phyloP scores from a whole-genome alignment of 208 protist genomes.

The Trichomonas tenax region DNA sequence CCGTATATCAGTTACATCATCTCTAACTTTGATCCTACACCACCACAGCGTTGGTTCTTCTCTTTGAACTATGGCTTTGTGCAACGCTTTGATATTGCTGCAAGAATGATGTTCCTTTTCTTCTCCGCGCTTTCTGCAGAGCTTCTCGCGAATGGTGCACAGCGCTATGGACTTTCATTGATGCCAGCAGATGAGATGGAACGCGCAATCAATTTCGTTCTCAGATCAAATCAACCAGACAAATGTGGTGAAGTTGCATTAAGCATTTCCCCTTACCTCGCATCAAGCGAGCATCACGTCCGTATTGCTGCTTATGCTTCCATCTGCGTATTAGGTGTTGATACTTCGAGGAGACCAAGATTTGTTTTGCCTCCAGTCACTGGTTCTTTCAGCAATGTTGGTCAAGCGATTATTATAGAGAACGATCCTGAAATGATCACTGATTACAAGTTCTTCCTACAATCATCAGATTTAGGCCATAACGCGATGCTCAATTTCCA shows the following conservation, averaged over 20 bases:
- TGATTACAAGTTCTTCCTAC: neutral
- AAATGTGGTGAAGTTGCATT: neutral
- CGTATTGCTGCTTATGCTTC: neutral
- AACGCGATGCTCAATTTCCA: neutral
- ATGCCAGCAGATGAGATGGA: neutral
- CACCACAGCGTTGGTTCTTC: neutral
- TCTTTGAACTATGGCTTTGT: neutral
- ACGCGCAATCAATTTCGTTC: neutral
- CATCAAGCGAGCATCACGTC: neutral
- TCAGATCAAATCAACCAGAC: neutral
- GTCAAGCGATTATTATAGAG: neutral
- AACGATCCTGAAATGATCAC: neutral
- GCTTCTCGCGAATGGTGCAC: neutral
- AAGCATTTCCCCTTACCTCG: neutral
- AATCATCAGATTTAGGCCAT: neutral
- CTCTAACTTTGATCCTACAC: neutral
- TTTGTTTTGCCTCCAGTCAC: neutral
- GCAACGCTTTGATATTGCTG: neutral
- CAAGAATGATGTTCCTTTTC: neutral
- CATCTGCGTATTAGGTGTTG: neutral
- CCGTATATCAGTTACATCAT: neutral
- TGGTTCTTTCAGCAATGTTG: neutral
- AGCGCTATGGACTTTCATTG: neutral
- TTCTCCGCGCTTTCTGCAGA: neutral
- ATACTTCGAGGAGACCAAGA: neutral